A percentile compares a stretch with the other conserved stretches of the same genome.
Evolutionary conservation across 2,329 filamentous ascomycete species (phyloP).

Genomic region (Microdochium trichocladiopsis): DNA sequence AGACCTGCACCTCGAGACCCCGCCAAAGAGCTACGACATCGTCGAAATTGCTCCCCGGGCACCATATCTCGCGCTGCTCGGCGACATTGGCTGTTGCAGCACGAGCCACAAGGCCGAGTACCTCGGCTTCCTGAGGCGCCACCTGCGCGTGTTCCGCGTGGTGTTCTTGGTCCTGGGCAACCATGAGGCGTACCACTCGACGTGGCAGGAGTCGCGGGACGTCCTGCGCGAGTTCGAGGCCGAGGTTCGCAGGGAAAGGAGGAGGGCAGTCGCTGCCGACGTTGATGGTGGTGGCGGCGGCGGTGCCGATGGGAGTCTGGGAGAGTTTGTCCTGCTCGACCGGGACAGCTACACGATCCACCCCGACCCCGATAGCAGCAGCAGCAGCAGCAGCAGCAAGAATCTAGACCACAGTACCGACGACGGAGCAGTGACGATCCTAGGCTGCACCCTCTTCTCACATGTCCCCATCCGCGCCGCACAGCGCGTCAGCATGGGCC

Average conservation of each 20-base stretch:
- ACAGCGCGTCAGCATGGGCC: constrained; percentile 28
- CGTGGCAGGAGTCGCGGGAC: constrained; percentile 22
- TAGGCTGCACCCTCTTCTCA: constrained; percentile 45
- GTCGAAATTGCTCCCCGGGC: constrained; percentile 40
- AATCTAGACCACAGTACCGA: constrained; percentile 14
- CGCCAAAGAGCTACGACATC: constrained; percentile 36
- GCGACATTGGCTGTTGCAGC: constrained; percentile 42
- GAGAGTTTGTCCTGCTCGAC: constrained; percentile 32
- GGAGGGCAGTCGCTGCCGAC: neutral
- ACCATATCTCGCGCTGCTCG: constrained; percentile 46
- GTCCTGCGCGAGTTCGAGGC: constrained; percentile 24
- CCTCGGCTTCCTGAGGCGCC: constrained; percentile 36
- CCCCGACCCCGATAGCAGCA: constrained; percentile 20
- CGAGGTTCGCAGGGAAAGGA: constrained; percentile 10
- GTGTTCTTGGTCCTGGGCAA: constrained; percentile 50
- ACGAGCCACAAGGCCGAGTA: constrained; percentile 30
- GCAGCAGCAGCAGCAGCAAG: neutral
- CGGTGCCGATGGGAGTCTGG: constrained; percentile 10
- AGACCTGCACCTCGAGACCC: constrained; percentile 47
- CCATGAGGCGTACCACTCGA: constrained; percentile 44
- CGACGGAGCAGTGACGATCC: constrained; percentile 24
- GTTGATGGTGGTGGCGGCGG: neutral
- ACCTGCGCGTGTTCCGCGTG: constrained; percentile 37
- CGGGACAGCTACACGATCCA: constrained; percentile 18
- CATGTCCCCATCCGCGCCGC: constrained; percentile 27